phyloP scores from a whole-genome alignment of 495 filamentous ascomycete species.

The Xylaria intraflava region DNA sequence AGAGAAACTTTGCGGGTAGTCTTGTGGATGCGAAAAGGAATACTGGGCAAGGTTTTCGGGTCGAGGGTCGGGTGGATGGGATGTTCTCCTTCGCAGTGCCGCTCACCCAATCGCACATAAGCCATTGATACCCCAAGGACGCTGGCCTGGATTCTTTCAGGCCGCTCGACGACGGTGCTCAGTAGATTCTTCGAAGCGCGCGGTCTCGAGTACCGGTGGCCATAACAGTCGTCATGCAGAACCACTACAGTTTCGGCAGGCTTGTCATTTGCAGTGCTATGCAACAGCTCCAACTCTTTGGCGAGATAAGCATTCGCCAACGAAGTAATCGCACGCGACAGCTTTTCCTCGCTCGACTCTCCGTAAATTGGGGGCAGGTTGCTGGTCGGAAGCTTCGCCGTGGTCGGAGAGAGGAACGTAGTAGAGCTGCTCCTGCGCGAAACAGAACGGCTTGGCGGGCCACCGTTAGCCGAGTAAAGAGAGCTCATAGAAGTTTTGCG shows the following conservation, averaged over 20 bases:
- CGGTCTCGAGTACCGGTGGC: conserved; percentile 82
- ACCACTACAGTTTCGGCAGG: conserved; percentile 68
- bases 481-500: conserved; percentile 52
- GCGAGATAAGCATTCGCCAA: conserved; percentile 65
- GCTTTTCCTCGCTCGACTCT: conserved; percentile 35
- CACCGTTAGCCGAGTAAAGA: conserved; percentile 39
- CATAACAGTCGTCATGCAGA: conserved; percentile 88
- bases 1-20: conserved; percentile 59
- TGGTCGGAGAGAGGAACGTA: conserved; percentile 38
- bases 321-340: conserved; percentile 53
- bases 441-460: conserved; percentile 28
- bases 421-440: conserved; percentile 47
- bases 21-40: conserved; percentile 79
- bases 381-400: conserved; percentile 32
- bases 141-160: conserved; percentile 82
- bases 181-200: conserved; percentile 59
- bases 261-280: conserved; percentile 38
- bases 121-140: conserved; percentile 77
- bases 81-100: conserved; percentile 65
- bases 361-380: conserved; percentile 19
- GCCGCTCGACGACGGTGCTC: conserved; percentile 77
- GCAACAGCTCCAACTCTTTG: conserved; percentile 60
- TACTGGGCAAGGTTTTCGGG: conserved; percentile 46
- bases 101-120: conserved; percentile 76
- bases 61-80: conserved; percentile 48